Base-by-base conservation (phyloP, 768 basidiomycete genomes). In the Termitomyces sp. region DNA sequence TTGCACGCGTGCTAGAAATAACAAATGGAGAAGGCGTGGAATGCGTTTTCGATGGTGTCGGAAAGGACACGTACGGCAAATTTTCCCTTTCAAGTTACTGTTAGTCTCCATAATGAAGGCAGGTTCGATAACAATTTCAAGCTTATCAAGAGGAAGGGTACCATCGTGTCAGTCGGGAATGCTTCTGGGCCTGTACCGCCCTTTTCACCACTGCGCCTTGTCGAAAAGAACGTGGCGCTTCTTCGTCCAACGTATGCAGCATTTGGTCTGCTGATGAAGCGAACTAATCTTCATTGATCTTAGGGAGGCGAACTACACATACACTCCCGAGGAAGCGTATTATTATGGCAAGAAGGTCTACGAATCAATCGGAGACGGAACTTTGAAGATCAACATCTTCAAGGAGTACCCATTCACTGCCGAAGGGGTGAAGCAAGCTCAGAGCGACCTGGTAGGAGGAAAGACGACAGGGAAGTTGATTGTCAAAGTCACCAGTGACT, bases 1-100 rank as follows among this genome's bases (percentile, higher is more conserved):
- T 91, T 12, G 67, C 87, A 61, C 79, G 85, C 46, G 90, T 91
- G 16, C 68, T 87, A 54, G 85, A 89, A 64, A 71, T 93, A 54
- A 93, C 92, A 0, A 83, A 83, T 42, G 90, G 90, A 7, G 78
- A 85, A 62, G 91, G 92, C 16, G 90, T 94, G 5, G 82, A 96
- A 60, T 95, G 84, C 16, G 82, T 93, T 24, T 96, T 88, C 65
- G 96, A 99, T 65, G 96, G 96, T 29, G 93, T 99, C n/a, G 96
- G 96, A 1, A 95, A 91, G 75, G 90, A 93, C 69, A 98, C 94
- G 82, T 95, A 72, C 57, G 89, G 77, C 22, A 36, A 16, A 10
- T 29, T 18, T n/a, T 34, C 10, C 1, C 26, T 27, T 5, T n/a
- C 31, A 32, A 18, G 39, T 20, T 31, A n/a, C 48, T 46, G n/a